These are phyloP conservation scores for Clarkia xantiana DNA, from an alignment of 345 rosid species.

Conservation along the genomic window DNA sequence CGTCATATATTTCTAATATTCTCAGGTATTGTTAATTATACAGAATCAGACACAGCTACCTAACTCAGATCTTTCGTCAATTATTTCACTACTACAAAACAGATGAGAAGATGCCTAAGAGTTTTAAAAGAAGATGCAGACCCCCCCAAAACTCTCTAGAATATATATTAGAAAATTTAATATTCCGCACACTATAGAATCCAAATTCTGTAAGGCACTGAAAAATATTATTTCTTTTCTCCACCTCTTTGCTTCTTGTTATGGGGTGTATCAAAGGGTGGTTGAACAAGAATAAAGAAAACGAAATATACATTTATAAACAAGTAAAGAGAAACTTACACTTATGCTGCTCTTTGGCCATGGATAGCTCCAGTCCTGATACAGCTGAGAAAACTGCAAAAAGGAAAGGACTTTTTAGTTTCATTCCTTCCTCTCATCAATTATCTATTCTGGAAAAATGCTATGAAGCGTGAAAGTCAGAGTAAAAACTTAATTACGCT, in stretches of 20 bases:
- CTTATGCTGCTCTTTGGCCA: conserved; percentile 13
- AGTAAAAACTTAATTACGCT: too few species aligned
- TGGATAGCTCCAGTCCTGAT: conserved; percentile 23
- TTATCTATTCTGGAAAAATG: background rate
- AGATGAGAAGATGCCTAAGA: background rate
- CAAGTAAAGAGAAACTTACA: conserved; percentile 8
- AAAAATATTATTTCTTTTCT: too few species aligned
- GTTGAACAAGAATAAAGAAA: background rate
- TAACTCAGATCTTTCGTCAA: conserved; percentile 2
- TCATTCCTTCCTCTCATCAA: background rate
- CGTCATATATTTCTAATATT: conserved; percentile 4
- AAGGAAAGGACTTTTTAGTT: background rate
- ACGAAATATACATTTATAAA: too few species aligned
- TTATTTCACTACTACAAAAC: background rate
- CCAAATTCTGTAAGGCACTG: background rate
- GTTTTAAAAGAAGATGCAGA: background rate
- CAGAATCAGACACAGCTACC: conserved; percentile 4
- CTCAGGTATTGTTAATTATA: background rate
- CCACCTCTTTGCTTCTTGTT: too few species aligned
- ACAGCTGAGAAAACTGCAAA: conserved; percentile 25
- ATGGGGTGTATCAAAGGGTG: background rate
- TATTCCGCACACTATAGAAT: background rate
- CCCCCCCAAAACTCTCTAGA: background rate
- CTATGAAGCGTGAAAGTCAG: too few species aligned
- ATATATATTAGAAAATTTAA: background rate